phyloP scores from a whole-genome alignment of 1,284 basidiomycete species.

The Exobasidium cylindrosporum region DNA sequence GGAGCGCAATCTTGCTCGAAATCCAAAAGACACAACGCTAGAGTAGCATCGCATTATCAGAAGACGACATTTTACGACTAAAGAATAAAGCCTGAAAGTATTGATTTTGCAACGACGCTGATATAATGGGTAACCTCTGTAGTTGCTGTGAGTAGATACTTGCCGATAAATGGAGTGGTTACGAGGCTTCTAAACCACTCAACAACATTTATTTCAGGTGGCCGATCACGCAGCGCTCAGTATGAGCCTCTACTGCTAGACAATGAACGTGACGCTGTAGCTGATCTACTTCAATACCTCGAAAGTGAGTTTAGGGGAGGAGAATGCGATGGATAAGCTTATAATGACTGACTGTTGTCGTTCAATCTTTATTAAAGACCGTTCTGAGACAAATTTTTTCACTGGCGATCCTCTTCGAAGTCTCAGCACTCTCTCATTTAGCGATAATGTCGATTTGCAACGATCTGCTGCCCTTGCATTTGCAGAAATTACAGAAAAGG shows the following conservation, averaged over 20 bases:
- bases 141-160: conserved; percentile 42
- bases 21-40: too few species aligned
- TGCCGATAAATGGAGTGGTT: background rate
- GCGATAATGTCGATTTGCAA: conserved; percentile 98
- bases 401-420: conserved; percentile 75
- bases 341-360: conserved; percentile 12
- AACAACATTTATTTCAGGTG: conserved; percentile 13
- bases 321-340: conserved; percentile 46
- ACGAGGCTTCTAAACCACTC: background rate
- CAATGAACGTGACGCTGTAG: conserved; percentile 97
- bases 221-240: conserved; percentile 31
- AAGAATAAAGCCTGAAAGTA: too few species aligned
- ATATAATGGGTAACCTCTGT: conserved; percentile 53
- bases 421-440: conserved; percentile 94
- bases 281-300: conserved; percentile 92
- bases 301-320: conserved; percentile 68
- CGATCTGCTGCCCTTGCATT: conserved; percentile 96
- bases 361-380: conserved; percentile 27
- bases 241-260: conserved; percentile 86
- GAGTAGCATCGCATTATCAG: too few species aligned
- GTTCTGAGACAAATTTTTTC: conserved; percentile 56
- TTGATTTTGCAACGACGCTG: too few species aligned
- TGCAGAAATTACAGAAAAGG: conserved; percentile 99
- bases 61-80: too few species aligned
- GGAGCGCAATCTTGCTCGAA: too few species aligned